Percentiles rank a stretch among this genome's conserved stretches.
These are phyloP conservation scores for Hypoxylon fragiforme DNA, from an alignment of 495 filamentous ascomycete species.

Conservation along the genomic window DNA sequence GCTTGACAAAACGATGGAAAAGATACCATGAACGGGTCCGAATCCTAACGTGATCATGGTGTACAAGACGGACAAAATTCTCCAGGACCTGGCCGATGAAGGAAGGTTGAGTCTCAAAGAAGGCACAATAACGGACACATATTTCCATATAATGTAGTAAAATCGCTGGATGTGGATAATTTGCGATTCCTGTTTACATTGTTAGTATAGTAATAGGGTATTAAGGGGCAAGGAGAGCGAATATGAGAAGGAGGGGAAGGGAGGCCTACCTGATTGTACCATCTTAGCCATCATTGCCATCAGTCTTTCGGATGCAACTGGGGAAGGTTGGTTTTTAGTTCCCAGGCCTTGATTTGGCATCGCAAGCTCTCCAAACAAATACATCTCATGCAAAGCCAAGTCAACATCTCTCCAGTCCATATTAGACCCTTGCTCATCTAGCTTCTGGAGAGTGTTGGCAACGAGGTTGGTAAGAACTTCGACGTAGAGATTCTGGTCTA, in stretches of 20 bases:
- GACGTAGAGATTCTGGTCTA: constrained; percentile 83
- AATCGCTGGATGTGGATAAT: constrained; percentile 85
- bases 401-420: constrained; percentile 96
- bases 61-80: constrained; percentile 85
- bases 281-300: constrained; percentile 91
- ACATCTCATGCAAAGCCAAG: constrained; percentile 95
- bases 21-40: constrained; percentile 94
- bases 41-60: constrained; percentile 82
- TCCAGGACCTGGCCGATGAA: constrained; percentile 86
- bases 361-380: constrained; percentile 90
- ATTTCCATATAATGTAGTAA: constrained; percentile 98
- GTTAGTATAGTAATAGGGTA: constrained; percentile 5
- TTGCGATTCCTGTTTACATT: constrained; percentile 67
- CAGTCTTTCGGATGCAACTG: constrained; percentile 72
- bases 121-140: constrained; percentile 88
- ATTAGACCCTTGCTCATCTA: constrained; percentile 68
- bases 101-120: constrained; percentile 80
- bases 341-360: constrained; percentile 82
- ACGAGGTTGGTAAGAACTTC: constrained; percentile 84
- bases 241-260: no score
- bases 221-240: no score
- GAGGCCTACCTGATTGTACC: constrained; percentile 83
- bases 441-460: constrained; percentile 74
- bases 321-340: constrained; percentile 75
- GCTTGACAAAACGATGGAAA: constrained; percentile 91